phyloP scores from a whole-genome alignment of 441 rosid genomes.

The Corymbia citriodora region DNA sequence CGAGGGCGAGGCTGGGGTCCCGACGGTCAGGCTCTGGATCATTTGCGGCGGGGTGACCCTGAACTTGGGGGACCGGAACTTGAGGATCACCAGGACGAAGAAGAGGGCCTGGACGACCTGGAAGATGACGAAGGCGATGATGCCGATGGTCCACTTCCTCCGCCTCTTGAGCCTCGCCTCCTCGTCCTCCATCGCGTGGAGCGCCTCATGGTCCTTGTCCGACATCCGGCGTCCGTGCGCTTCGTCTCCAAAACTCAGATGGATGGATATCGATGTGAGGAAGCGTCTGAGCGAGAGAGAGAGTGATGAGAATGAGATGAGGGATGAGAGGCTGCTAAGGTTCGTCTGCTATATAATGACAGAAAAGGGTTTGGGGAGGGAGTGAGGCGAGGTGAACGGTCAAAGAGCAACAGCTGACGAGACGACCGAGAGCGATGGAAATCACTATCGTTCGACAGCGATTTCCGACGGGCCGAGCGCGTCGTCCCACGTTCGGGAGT shows the following conservation, averaged over 20 bases:
- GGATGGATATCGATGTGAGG: neutral
- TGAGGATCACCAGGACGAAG: slow-evolving; percentile 3
- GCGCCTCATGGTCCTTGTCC: neutral
- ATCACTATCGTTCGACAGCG: neutral
- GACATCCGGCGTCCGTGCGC: neutral
- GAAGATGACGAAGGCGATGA: slow-evolving; percentile 5
- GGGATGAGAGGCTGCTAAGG: neutral
- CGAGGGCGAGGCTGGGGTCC: neutral
- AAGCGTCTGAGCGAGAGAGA: neutral
- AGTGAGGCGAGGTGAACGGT: neutral
- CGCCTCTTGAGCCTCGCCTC: slow-evolving; percentile 8
- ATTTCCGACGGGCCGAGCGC: neutral
- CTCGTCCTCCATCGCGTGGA: neutral
- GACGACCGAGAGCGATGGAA: neutral
- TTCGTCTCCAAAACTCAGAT: neutral
- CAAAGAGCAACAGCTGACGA: neutral
- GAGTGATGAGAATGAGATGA: neutral
- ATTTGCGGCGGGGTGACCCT: neutral
- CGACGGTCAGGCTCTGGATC: neutral
- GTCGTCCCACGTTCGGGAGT: neutral
- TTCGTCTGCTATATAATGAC: neutral
- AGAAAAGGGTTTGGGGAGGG: neutral
- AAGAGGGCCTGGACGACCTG: slow-evolving; percentile 2
- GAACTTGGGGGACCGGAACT: slow-evolving; percentile 11
- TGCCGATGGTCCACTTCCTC: slow-evolving; percentile 5